Evolutionary conservation across 176 grass and related monocot species (phyloP), one percentile per base, ranked within the genome.

Genomic region (Paspalum vaginatum): DNA sequence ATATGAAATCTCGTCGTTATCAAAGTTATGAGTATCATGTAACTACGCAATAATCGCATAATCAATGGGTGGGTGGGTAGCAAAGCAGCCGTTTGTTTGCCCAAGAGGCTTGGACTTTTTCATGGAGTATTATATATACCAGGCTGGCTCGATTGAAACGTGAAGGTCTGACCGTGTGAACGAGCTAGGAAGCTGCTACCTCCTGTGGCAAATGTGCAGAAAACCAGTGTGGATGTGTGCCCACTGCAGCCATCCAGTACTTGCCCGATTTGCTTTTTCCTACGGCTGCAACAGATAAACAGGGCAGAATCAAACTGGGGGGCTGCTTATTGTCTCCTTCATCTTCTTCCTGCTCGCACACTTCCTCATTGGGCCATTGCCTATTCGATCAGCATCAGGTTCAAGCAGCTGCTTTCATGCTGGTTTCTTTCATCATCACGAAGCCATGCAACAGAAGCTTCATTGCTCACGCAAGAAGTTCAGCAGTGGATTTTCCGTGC

Each of bases 131-230:
- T 57, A 10, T 50, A 8, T 13, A 72, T 54, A 50, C 40, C 61
- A 56, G 46, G 20, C 2, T 10, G 27, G 41, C 52, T 67, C 85
- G 52, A 61, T 53, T 1, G 54, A 77, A 69, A 87, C 61, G 45
- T 77, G 72, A n/a, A 22, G 79, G 45, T 61, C 63, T 70, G 78
- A 77, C 72, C 52, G 32, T 42, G 52, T 74, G 72, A 74, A 74
- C 11, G 11, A 41, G 54, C 54, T 4, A 76, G 46, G 85, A 87
- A 87, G 79, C 55, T 76, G 78, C 76, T 50, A 62, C 58, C 46
- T 69, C 70, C 59, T 26, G 41, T 68, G 61, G 42, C 77, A 51
- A 81, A 47, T 68, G 61, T 47, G 70, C 51, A 20, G 5, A 68
- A 42, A 21, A 68, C 11, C 32, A 15, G 85, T 75, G 70, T 81